phyloP scores from a whole-genome alignment of 306 rosid species.

The Biancaea sappan region DNA sequence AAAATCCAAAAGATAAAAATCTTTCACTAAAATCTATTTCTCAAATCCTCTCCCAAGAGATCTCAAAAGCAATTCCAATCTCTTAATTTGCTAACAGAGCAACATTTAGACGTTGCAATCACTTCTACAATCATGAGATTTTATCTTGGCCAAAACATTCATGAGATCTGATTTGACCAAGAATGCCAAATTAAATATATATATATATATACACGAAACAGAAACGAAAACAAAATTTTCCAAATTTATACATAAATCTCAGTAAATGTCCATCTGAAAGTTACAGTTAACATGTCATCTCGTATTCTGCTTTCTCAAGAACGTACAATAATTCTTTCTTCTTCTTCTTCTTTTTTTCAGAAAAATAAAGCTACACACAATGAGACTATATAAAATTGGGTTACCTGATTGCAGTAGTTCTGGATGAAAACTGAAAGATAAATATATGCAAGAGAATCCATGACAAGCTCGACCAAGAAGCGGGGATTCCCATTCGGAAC shows the following conservation, averaged over 20 bases:
- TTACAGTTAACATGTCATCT: not conserved
- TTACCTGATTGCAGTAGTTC: constrained; percentile 42
- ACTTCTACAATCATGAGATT: not conserved
- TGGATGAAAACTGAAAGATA: constrained; percentile 28
- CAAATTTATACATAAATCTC: not conserved
- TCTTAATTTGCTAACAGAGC: not conserved
- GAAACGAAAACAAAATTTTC: not conserved
- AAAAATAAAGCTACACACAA: not conserved
- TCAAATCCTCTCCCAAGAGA: not conserved
- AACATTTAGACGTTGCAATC: not conserved
- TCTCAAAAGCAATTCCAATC: not conserved
- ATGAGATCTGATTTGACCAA: not conserved
- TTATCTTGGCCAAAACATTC: not conserved
- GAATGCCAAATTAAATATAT: not conserved
- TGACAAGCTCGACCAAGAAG: constrained; percentile 9
- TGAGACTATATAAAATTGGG: not conserved
- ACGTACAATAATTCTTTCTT: not conserved
- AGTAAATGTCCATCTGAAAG: not conserved
- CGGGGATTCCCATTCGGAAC: constrained; percentile 21
- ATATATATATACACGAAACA: too few species aligned
- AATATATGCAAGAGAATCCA: constrained; percentile 27
- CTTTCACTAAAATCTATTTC: not conserved
- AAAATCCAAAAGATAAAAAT: not conserved
- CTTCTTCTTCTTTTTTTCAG: not conserved
- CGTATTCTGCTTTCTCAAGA: not conserved